phyloP scores from a whole-genome alignment of 208 protist genomes.

The Herpetomonas samuelpessoai region DNA sequence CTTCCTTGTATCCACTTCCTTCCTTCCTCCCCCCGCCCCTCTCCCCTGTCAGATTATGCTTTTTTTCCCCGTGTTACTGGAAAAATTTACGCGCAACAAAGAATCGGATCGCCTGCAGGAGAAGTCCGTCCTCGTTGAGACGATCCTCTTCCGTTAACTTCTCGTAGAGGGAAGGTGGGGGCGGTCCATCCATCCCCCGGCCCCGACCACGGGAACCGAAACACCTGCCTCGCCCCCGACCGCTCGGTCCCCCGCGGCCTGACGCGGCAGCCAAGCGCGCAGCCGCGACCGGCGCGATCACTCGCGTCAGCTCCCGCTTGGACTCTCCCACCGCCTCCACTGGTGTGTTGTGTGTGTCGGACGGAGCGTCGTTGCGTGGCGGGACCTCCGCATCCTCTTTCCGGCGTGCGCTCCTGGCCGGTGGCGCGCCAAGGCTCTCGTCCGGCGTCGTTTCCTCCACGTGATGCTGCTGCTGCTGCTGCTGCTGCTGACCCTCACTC shows the following conservation, averaged over 20 bases:
- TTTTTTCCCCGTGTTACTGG: constrained; percentile 7
- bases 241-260: neutral
- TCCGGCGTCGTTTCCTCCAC: constrained; percentile 3
- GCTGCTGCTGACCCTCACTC: too few relatives aligned
- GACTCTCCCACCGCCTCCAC: neutral
- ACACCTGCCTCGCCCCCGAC: too few relatives aligned
- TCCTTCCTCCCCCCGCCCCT: too few relatives aligned
- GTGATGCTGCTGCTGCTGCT: constrained; percentile 12
- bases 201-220: neutral
- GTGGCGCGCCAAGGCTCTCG: neutral
- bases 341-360: too few relatives aligned
- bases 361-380: too few relatives aligned
- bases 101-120: constrained; percentile 84
- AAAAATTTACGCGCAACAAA: constrained; percentile 80
- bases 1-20: too few relatives aligned
- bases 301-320: constrained; percentile 35
- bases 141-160: constrained; percentile 67
- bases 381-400: too few relatives aligned
- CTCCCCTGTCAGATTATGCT: neutral
- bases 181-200: constrained; percentile 12
- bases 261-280: constrained; percentile 15
- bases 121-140: constrained; percentile 61
- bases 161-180: constrained; percentile 60
- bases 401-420: too few relatives aligned
- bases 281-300: constrained; percentile 70